Evolutionary conservation across 1,284 basidiomycete species (phyloP), one percentile per base, ranked within the genome.

Genomic region (Calocybe gambosa): DNA sequence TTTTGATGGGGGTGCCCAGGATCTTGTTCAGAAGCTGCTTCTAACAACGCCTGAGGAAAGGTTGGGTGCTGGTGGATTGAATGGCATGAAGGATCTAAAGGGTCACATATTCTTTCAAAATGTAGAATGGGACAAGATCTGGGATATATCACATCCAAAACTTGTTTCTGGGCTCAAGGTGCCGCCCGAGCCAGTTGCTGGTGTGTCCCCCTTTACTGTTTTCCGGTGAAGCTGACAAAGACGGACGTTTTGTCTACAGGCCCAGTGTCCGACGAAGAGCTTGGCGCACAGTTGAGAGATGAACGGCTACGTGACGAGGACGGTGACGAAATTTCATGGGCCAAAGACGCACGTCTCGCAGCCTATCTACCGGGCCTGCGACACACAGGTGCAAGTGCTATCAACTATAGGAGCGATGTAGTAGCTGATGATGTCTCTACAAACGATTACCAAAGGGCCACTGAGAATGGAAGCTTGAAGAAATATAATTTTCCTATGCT

Each of bases 91-190:
- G 37, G 78, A 80, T 8, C 77, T 95, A 52, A 83, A 85, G 39
- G 58, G 65, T 0, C 92, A 95, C 58, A 72, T 81, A 0, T 95
- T 94, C 68, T 91, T 95, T 55, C 63, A 69, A 5, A 53, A 67
- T 3, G 75, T 91, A 43, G 72, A 80, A 49, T 96, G 89, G 82
- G 63, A 69, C 4, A 77, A 72, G 0, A 69, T 96, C 2, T 96
- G 93, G 92, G 80, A 75, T 0, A 71, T 71, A 33, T 65, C 75
- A 5, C 71, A 76, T 8, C 87, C 87, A 23, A 67, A 69, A 0
- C 66, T 85, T 10, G 58, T 61, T 45, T 57, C 59, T 31, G 65
- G 66, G 12, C 51, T 55, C 18, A 49, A 40, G 25, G 19, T 33
- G 6, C 49, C 49, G 6, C 18, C 42, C 1, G 49, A 49, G 23